Evolutionary conservation across 352 stramenopile species (phyloP), one percentile per base, ranked within the genome.

Genomic region (Globisporangium camurandrum): DNA sequence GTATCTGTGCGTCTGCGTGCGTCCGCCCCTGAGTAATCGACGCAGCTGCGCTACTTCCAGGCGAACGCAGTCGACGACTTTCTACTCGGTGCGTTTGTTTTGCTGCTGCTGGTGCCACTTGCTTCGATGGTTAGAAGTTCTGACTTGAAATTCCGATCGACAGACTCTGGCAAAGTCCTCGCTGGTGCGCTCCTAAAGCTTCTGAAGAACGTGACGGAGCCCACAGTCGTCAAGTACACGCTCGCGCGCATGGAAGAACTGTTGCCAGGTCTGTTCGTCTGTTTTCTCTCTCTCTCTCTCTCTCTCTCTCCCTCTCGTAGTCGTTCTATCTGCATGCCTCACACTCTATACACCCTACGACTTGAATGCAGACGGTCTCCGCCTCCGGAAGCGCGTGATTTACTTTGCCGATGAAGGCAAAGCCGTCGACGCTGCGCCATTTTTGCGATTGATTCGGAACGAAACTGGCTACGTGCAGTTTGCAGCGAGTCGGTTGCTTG

Each of bases 181-280:
- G 80, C 62, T 12, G 67, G 62, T 36, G 76, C 75, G 16, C 59
- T 94, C 52, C 63, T 94, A 36, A 94, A 94, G 61, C 54, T 94
- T 31, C 65, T 94, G 33, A 90, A 90, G 71, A 90, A 94, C 61
- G 81, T 94, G 56, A 94, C 83, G 7, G 83, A 94, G 49, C 79
- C 81, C 14, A 88, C 83, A 5, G 83, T 94, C 27, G 69, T 94
- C 48, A 88, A 88, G 47, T 94, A 94, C 61, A 83, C 80, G 49
- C 69, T 94, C 30, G 83, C 83, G 3, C 80, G 83, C 56, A 89
- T 94, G 75, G 78, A 94, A 49, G 80, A 94, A 58, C 63, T 94
- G 17, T 59, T 94, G 17, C 81, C 83, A 27, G 81, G 81, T 90
- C 55, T 0, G 46, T 44, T 20, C 12, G 12, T 33, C 10, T 17